phyloP scores from a whole-genome alignment of 1,139 yeast genomes.

The Lodderomyces oxycetoniae region DNA sequence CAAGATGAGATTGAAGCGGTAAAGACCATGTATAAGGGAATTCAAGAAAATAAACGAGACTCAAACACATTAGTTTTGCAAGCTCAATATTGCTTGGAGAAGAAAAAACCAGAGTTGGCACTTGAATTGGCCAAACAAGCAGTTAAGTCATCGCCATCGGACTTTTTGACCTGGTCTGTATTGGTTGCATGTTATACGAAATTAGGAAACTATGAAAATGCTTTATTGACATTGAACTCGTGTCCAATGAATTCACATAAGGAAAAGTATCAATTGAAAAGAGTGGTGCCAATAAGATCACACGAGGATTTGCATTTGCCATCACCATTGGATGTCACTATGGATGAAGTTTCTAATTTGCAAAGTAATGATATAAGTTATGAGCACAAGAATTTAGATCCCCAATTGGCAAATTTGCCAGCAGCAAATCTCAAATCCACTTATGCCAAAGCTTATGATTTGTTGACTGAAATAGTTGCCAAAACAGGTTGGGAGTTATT shows the following conservation, averaged over 20 bases:
- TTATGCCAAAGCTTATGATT: slow-evolving; percentile 71
- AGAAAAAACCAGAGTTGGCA: slow-evolving; percentile 67
- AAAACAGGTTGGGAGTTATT: slow-evolving; percentile 89
- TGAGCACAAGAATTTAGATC: slow-evolving; percentile 59
- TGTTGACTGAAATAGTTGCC: slow-evolving; percentile 67
- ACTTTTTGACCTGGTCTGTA: slow-evolving; percentile 76
- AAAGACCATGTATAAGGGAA: slow-evolving; percentile 55
- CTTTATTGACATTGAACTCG: slow-evolving; percentile 78
- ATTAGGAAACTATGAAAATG: slow-evolving; percentile 66
- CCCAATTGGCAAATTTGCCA: slow-evolving; percentile 65
- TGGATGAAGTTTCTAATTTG: slow-evolving; percentile 56
- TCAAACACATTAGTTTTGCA: slow-evolving; percentile 57
- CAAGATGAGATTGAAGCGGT: slow-evolving; percentile 83
- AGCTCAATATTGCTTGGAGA: slow-evolving; percentile 64
- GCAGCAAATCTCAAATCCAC: slow-evolving; percentile 76
- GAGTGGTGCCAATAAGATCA: slow-evolving; percentile 59
- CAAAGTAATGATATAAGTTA: slow-evolving; percentile 47
- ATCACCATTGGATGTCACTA: slow-evolving; percentile 71
- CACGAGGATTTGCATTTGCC: slow-evolving; percentile 65
- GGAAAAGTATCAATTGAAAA: slow-evolving; percentile 51
- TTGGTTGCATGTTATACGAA: slow-evolving; percentile 70
- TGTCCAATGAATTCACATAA: slow-evolving; percentile 85
- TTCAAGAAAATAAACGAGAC: slow-evolving; percentile 57
- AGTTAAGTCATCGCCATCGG: slow-evolving; percentile 78
- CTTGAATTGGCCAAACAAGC: slow-evolving; percentile 69